Evolutionary conservation across 177 flowering plant genomes (phyloP), one percentile per base, ranked within the genome.

Genomic region (Vitis hybrid): DNA sequence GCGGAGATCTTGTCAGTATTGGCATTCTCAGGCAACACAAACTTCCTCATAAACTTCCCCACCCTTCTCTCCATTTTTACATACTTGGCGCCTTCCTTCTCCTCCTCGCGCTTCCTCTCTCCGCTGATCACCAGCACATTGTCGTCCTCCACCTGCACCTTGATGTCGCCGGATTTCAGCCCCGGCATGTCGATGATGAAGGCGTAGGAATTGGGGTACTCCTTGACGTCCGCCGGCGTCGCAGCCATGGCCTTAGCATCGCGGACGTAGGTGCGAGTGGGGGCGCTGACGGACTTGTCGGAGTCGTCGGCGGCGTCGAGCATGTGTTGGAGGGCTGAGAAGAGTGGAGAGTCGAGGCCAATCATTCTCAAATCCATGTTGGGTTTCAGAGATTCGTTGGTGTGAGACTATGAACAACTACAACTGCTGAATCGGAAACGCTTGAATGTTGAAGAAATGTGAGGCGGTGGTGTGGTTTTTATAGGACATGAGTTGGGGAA

Each of bases 161-260:
- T 79, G 69, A 83, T 77, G 17, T 83, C 82, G 11, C 74, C 74
- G 15, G 78, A 52, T 48, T 77, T 77, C 13, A 81, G 32, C 51
- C 86, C 86, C 1, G 84, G 86, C 86, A 83, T 81, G 81, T 81
- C 84, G 17, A 83, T 55, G 6, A 83, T 52, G 74, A 81, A 83
- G 8, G 52, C 76, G 72, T 81, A 83, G 8, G 82, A 48, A 26
- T 68, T 72, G 11, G 82, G 81, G 61, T 64, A 71, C 78, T 83
- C 86, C 70, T 70, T 79, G 49, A 83, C 78, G 75, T 83, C 86
- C 1, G 84, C 86, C 18, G 84, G 86, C 1, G 86, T 83, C 17
- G 78, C 67, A 17, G 84, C 84, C 84, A 83, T 83, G 15, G 86
- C 86, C 74, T 70, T 81, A 14, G 86, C 81, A 70, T 83, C 86